Conservation (phyloP, 2,329 filamentous ascomycete species). For the Arthrobotrys pseudoclavata region DNA sequence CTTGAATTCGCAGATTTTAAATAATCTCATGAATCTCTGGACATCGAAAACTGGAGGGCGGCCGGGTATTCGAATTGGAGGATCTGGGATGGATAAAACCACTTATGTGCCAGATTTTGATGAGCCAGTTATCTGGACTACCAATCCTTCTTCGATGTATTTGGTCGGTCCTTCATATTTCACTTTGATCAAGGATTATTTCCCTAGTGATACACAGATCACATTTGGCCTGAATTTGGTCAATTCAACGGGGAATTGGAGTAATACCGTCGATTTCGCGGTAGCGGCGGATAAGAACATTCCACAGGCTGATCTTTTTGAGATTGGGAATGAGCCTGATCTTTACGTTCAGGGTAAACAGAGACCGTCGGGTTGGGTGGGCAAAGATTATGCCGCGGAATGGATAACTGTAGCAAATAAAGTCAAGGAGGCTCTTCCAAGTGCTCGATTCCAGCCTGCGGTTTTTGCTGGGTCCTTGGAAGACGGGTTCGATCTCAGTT, state of each 20-base stretch:
- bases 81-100: slow-evolving; percentile 51
- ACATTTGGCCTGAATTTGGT: slow-evolving; percentile 50
- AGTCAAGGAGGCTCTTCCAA: slow-evolving; percentile 20
- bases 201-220: slow-evolving; percentile 46
- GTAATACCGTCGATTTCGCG: slow-evolving; percentile 49
- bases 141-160: slow-evolving; percentile 13
- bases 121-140: slow-evolving; percentile 7
- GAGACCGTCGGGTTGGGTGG: slow-evolving; percentile 24
- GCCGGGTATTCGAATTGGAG: slow-evolving; percentile 42
- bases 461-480: slow-evolving; percentile 25
- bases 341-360: slow-evolving; percentile 33
- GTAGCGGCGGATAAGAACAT: slow-evolving; percentile 24
- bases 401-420: slow-evolving; percentile 36
- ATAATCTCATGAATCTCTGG: slow-evolving; percentile 42
- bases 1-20: neutral
- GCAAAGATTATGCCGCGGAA: slow-evolving; percentile 23
- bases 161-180: slow-evolving; percentile 36
- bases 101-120: slow-evolving; percentile 16
- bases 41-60: slow-evolving; percentile 44
- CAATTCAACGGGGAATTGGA: slow-evolving; percentile 42
- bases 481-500: slow-evolving; percentile 17
- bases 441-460: slow-evolving; percentile 39
- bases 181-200: slow-evolving; percentile 22
- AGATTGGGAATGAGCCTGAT: slow-evolving; percentile 55
- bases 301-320: slow-evolving; percentile 39